Base-by-base conservation (phyloP, 2,329 filamentous ascomycete genomes). In the Pestalotiopsis fici region DNA sequence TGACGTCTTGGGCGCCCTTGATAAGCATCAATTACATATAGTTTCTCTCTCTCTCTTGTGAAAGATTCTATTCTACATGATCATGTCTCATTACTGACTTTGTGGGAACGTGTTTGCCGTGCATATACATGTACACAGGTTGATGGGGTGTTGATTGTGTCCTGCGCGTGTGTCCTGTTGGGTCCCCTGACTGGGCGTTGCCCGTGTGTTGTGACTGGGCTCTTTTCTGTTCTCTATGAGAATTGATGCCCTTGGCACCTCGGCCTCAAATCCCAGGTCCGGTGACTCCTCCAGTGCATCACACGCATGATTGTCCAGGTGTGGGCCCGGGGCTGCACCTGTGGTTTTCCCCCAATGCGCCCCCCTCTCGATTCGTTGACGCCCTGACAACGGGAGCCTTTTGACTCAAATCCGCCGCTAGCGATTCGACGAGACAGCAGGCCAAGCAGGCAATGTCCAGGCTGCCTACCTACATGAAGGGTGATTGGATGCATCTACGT, bases 341-440 rank as follows among this genome's bases (percentile, higher is more conserved):
- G 43, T 21, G 21, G 43, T 50, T 50, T 35, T n/a, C n/a, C 31
- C 31, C 31, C 31, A 35, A 35, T 35, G 31, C 31, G 31, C 31
- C 31, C 31, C n/a, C 31, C 57, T 12, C 57, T 21, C 57, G 12
- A 60, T 60, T 60, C 25, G 28, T 37, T 37, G 25, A 21, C n/a
- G 28, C 27, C 57, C 57, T 35, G 57, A 31, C 28, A 60, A 60
- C 57, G 28, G 57, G n/a, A 60, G 57, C n/a, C 57, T 37, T 31
- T 60, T 60, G 57, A 60, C 57, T 59, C 57, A 60, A 31, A 60
- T 35, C 57, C 57, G 57, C 25, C 27, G 57, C 57, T 60, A 60
- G 31, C 28, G 27, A 60, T 60, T 60, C 57, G 57, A 60, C 57
- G 28, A 60, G 57, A 15, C 13, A 18, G 43, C 43, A n/a, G 43